Base-by-base conservation (phyloP, 345 rosid genomes). In the Salix purpurea region DNA sequence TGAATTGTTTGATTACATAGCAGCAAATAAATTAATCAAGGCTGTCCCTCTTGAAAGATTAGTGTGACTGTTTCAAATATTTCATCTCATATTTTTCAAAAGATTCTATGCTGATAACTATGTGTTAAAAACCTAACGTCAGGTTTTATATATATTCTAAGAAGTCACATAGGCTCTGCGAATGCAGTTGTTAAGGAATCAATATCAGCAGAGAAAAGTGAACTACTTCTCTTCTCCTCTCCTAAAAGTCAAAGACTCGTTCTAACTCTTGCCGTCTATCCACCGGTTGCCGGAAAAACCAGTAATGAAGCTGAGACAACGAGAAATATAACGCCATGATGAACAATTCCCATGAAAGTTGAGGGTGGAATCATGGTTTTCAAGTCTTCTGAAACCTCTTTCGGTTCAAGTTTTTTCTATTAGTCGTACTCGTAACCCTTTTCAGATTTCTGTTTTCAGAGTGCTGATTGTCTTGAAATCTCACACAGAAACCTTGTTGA, bases 221-320 rank as follows among this genome's bases (percentile, higher is more conserved):
- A 75, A 37, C 16, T 10, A 36, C 28, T 10, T 37, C 32, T 21
- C 28, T 10, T 37, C 32, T 21, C 32, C 60, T 64, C n/a, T 48
- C 44, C 54, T 50, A 1, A 28, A 67, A 69, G 28, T 69, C 15
- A 32, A 18, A 69, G 78, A 76, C 67, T 14, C 14, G 4, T 56
- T 69, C 73, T 28, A 2, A 4, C 28, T 67, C 37, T 44, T 48
- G 21, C 39, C 44, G 62, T 58, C 75, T 40, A 32, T 13, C 18
- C 36, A 42, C 67, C 67, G 28, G 18, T 68, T 67, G 40, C 76
- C 56, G 66, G 67, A 72, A 67, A 60, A 68, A 76, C 68, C 58
- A 67, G 19, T 16, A 40, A 9, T 24, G 5, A 42, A 8, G 14
- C n/a, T 21, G 7, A 50, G 71, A 28, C 71, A 75, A 19, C 5